Evolutionary conservation across 768 basidiomycete species (phyloP), one percentile per base, ranked within the genome.

Genomic region (Rubroboletus pulcherrimus): DNA sequence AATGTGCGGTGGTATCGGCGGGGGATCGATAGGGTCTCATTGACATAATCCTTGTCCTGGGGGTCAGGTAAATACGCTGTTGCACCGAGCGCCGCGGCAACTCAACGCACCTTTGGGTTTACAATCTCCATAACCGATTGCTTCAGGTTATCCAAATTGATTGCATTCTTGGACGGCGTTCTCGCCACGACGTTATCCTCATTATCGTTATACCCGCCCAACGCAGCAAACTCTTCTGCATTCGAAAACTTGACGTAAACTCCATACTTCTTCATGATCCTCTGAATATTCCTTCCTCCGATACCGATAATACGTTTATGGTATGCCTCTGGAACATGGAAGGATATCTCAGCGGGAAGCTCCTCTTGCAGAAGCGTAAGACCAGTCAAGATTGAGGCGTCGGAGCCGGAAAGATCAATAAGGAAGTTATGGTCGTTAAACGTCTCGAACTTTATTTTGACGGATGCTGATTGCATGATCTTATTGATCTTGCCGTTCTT

Each of bases 401-500:
- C 91, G 60, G 84, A 85, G 29, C 93, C 91, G 38, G 91, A 83
- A 62, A 96, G 84, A 72, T 96, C 93, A 65, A 96, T 93, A 65
- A 94, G 81, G 75, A 95, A 94, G 71, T 95, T 93, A 71, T 93
- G 85, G 68, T 96, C 93, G 69, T 94, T 97, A 77, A 96, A 91
- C 7, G 95, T 96, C 77, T 98, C 96, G 59, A 98, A 98, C 74
- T 97, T 97, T 79, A 99, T 97, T 77, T 97, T 96, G 69, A 95
- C 94, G 63, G 90, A 91, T 31, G 95, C 90, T 12, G 86, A 88
- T 73, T 98, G 94, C 93, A 98, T 98, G 71, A 98, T 97, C 77
- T 98, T 98, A 78, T 98, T 98, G 73, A 98, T 93, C 75, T 99
- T 99, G 55, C 96, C 96, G 66, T 98, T 98, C 80, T 98, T 98